These are phyloP conservation scores for Cladosporium austrohemisphaericum DNA, from an alignment of 2,329 filamentous ascomycete genomes.

Conservation along the genomic window DNA sequence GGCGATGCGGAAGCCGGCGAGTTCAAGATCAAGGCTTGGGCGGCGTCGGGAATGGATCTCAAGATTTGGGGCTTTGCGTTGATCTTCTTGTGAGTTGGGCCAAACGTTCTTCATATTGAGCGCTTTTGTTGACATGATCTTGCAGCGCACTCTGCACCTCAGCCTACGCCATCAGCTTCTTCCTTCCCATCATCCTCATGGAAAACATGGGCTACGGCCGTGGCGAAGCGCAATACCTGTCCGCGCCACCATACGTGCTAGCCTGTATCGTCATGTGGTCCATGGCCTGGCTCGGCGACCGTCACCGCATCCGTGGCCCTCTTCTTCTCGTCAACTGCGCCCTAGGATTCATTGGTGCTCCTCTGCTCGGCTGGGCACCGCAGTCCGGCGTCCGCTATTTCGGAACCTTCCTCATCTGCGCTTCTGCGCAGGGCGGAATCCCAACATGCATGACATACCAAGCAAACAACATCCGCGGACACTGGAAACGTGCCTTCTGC, in stretches of 20 bases:
- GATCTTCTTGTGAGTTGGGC: constrained; percentile 37
- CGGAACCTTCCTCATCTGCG: constrained; percentile 69
- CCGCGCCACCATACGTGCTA: constrained; percentile 32
- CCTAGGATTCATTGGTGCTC: constrained; percentile 26
- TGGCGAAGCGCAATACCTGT: constrained; percentile 57
- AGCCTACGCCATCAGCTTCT: constrained; percentile 58
- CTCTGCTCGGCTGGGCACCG: constrained; percentile 20
- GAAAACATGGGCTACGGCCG: constrained; percentile 55
- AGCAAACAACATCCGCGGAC: constrained; percentile 80
- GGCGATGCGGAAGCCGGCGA: constrained; percentile 12
- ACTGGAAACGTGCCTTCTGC: constrained; percentile 81
- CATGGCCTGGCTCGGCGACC: constrained; percentile 22
- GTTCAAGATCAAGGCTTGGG: constrained; percentile 39
- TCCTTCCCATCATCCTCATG: constrained; percentile 71
- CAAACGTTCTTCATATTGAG: background rate
- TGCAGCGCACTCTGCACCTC: constrained; percentile 41
- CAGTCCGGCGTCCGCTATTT: constrained; percentile 51
- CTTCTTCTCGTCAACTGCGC: constrained; percentile 24
- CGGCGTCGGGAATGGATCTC: constrained; percentile 44
- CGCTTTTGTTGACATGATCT: background rate
- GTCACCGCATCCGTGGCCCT: constrained; percentile 20
- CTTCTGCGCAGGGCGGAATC: constrained; percentile 72
- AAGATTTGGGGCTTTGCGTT: constrained; percentile 55
- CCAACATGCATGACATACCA: constrained; percentile 72
- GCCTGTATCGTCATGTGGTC: constrained; percentile 31